Evolutionary conservation across 345 rosid genomes (phyloP).

Genomic region (Cardamine resedifolia): DNA sequence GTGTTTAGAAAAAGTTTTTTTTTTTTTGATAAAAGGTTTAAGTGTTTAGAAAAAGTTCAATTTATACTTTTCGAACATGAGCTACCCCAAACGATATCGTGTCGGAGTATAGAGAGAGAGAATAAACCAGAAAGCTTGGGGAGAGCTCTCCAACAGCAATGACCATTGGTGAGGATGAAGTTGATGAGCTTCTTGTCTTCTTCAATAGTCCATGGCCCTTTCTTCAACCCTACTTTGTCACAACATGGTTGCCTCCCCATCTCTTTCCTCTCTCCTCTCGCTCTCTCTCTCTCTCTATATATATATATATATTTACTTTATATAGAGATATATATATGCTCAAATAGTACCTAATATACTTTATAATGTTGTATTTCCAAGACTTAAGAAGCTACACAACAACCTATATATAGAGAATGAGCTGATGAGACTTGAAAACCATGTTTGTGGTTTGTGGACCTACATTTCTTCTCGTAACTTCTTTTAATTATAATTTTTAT

Average conservation of each 20-base stretch:
- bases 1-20: too few species aligned
- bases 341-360: conserved; percentile 13
- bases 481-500: conserved; percentile 9
- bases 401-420: conserved; percentile 37
- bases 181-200: conserved; percentile 91
- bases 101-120: background rate
- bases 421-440: conserved; percentile 4
- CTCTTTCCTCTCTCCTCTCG: conserved; percentile 19
- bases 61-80: background rate
- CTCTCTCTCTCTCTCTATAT: background rate
- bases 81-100: background rate
- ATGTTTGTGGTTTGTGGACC: conserved; percentile 36
- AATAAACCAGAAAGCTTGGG: conserved; percentile 65
- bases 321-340: conserved; percentile 1
- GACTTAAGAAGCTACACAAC: conserved; percentile 32
- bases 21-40: too few species aligned
- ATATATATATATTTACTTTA: background rate
- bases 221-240: conserved; percentile 94
- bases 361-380: conserved; percentile 18
- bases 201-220: conserved; percentile 95
- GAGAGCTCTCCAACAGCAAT: conserved; percentile 95
- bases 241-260: conserved; percentile 98
- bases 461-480: conserved; percentile 36
- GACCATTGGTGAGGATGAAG: conserved; percentile 93
- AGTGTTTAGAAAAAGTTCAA: background rate